Base-by-base conservation (phyloP, 1,139 yeast genomes). In the Candida sojae region DNA sequence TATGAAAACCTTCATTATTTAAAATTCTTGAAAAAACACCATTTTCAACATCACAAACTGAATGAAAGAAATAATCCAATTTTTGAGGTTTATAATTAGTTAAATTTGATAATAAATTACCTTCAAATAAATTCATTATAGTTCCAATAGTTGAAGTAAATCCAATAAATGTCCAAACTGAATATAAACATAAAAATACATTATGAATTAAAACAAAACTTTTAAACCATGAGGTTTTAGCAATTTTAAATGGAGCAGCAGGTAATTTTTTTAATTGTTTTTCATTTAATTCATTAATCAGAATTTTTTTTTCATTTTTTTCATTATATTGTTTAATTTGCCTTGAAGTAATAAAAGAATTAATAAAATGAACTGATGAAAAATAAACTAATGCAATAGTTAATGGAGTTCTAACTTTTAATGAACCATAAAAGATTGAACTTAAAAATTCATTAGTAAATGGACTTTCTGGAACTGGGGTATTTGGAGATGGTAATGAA, bases 101-200 rank as follows among this genome's bases (percentile, higher is more conserved):
- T 17, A 53, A 39, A 5, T 49, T 41, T 35, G 53, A 50, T 44
- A 52, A 55, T 33, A 53, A 54, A 21, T 35, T 42, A 6, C 48
- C 47, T 42, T 53, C 56, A 64, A 70, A 58, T 52, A 64, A 48
- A 53, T 62, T 60, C 62, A 67, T 70, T 51, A 71, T 72, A 50
- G 59, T 59, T 48, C 70, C 63, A 57, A 84, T 79, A 26, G 86
- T 73, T 11, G 71, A 59, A 29, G 79, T 64, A 84, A 85, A 84
- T n/a, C 90, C 89, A 13, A 82, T 47, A 56, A 84, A 84, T 6
- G 91, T 84, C 90, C 90, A 85, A 31, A 80, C 79, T 4, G 90
- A 84, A 68, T 85, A 86, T 29, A 73, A 65, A 61, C 90, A 85
- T 43, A 86, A 76, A 42, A 80, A 77, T 21, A 82, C 59, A 61